These are phyloP conservation scores for Calamus simplicifolius DNA, from an alignment of 176 grass and related monocot species.

Conservation along the genomic window DNA sequence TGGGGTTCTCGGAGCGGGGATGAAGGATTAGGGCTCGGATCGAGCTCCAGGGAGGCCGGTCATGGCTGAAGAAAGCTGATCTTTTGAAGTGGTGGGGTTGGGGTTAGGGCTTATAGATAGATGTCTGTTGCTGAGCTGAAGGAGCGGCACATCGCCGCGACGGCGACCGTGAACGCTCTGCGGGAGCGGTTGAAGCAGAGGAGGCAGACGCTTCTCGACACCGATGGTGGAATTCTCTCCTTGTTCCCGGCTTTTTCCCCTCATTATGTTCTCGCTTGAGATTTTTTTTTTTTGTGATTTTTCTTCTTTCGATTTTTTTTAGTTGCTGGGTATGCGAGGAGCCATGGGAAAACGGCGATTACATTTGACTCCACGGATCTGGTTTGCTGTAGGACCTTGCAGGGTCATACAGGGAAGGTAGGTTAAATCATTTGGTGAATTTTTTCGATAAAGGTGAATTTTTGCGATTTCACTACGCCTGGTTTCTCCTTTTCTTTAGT, in stretches of 20 bases:
- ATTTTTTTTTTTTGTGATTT: neutral
- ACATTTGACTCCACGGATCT: conserved; percentile 83
- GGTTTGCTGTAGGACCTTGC: conserved; percentile 90
- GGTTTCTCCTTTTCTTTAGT: too few species aligned
- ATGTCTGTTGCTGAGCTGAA: conserved; percentile 88
- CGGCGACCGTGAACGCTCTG: conserved; percentile 59
- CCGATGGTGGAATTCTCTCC: conserved; percentile 43
- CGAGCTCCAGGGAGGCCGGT: too few species aligned
- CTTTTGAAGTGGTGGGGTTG: too few species aligned
- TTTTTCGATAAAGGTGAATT: neutral
- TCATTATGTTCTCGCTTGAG: neutral
- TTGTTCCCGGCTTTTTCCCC: neutral
- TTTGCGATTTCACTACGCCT: too few species aligned
- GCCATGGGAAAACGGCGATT: conserved; percentile 56
- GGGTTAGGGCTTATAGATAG: too few species aligned
- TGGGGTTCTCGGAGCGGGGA: too few species aligned
- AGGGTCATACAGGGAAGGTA: conserved; percentile 94
- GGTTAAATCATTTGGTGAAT: neutral
- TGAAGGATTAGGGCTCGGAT: too few species aligned
- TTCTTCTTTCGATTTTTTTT: neutral
- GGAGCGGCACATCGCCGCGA: conserved; percentile 63
- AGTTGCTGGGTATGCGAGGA: conserved; percentile 77
- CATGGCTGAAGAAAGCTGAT: too few species aligned
- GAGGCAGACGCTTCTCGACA: conserved; percentile 77
- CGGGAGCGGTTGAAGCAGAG: conserved; percentile 60